Evolutionary conservation across 352 stramenopile species (phyloP), one percentile per base, ranked within the genome.

Genomic region (Phytophthora hybrid): DNA sequence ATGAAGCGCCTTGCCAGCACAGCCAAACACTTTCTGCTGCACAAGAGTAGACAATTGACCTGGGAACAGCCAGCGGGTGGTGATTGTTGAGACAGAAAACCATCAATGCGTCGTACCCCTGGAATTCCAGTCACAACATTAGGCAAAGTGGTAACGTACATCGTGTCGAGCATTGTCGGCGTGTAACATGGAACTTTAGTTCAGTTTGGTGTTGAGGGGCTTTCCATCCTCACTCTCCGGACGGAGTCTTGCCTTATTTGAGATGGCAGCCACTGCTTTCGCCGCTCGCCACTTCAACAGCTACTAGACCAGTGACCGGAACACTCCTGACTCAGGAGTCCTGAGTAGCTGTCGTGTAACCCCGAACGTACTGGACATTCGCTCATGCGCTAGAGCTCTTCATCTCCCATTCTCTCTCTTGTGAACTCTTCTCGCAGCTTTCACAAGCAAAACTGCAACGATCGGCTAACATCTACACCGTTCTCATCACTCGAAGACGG

Each of bases 1-100:
- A 78, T 85, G 52, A 65, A 52, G 31, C 63, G 51, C 14, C 59
- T 79, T 1, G 66, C 66, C 8, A 70, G 46, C 26, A 66, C 67
- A 2, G 72, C 68, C 8, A 73, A 26, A 23, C 21, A 55, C 7
- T 69, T 76, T 19, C 19, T 79, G 21, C 67, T 66, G 19, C 60
- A 65, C 37, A 71, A 71, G 31, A 44, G 49, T 44, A 54, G 44
- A 1, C 63, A 55, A 49, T 46, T 53, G 47, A n/a, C 16, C n/a
- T 29, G 16, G 47, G 8, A 53, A n/a, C 47, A 29, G 47, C 19
- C 16, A 51, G 5, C 37, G 37, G 8, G 2, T 31, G 26, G 26
- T 31, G 26, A 31, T 14, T 41, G 34, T 14, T 44, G 37, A 44
- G 37, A 1, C 37, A 46, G 37, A 46, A 46, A 46, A 46, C 37